Conservation (phyloP, 805 yeast genomes). For the Blastobotrys attinorum region DNA sequence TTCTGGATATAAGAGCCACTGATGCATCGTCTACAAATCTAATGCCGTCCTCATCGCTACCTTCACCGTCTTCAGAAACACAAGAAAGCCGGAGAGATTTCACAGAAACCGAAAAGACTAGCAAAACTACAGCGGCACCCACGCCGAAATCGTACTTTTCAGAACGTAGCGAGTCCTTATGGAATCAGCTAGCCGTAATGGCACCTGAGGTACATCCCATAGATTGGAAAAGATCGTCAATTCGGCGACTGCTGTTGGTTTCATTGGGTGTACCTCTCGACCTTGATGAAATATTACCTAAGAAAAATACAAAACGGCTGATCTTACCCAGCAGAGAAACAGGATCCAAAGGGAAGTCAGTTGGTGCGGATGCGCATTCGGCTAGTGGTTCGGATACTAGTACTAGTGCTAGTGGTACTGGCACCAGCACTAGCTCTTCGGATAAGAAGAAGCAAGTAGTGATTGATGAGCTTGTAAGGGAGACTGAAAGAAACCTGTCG, state of each 20-base stretch:
- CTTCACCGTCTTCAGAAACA: background rate
- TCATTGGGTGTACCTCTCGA: constrained; percentile 69
- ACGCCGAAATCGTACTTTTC: constrained; percentile 15
- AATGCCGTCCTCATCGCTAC: background rate
- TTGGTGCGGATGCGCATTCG: background rate
- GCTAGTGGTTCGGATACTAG: too few species aligned
- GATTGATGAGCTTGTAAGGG: constrained; percentile 13
- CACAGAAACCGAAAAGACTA: background rate
- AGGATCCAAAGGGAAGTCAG: constrained; percentile 1
- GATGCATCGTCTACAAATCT: constrained; percentile 2
- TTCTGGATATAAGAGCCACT: background rate
- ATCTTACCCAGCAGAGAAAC: constrained; percentile 15
- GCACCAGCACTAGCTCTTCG: background rate
- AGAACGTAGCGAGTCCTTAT: constrained; percentile 27
- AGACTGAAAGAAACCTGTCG: constrained; percentile 19
- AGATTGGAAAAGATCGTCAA: constrained; percentile 62
- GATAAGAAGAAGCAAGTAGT: background rate
- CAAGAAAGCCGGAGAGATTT: background rate
- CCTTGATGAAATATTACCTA: constrained; percentile 46
- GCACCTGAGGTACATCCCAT: constrained; percentile 46
- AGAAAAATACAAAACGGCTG: constrained; percentile 19
- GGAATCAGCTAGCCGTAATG: constrained; percentile 38
- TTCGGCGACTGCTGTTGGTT: constrained; percentile 54
- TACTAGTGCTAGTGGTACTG: too few species aligned
- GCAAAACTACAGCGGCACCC: background rate